phyloP scores from a whole-genome alignment of 2,329 filamentous ascomycete species.

The Remersonia thermophila region DNA sequence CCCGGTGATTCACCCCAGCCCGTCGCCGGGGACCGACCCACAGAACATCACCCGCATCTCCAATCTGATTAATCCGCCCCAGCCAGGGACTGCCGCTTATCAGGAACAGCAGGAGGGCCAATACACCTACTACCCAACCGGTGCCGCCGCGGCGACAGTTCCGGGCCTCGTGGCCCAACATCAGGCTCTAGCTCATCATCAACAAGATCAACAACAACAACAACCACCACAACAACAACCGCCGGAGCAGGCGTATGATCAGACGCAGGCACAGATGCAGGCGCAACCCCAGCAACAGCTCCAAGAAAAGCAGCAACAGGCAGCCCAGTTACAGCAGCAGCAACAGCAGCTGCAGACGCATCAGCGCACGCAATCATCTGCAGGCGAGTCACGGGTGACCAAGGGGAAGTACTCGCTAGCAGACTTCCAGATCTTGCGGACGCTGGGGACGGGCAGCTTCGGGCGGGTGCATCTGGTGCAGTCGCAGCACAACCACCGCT shows the following conservation, averaged over 20 bases:
- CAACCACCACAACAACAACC: conserved; percentile 14
- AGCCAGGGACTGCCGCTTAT: conserved; percentile 30
- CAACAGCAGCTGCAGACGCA: conserved; percentile 13
- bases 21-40: conserved; percentile 35
- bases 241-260: conserved; percentile 8
- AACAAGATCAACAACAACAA: conserved; percentile 11
- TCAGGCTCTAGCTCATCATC: conserved; percentile 17
- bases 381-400: conserved; percentile 46
- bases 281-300: conserved; percentile 18
- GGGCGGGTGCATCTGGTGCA: conserved; percentile 93
- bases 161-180: conserved; percentile 25
- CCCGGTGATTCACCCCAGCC: conserved; percentile 19
- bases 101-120: conserved; percentile 17
- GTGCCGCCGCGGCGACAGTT: conserved; percentile 17
- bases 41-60: conserved; percentile 72
- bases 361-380: conserved; percentile 9
- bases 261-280: conserved; percentile 22
- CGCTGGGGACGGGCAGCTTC: conserved; percentile 92
- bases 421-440: conserved; percentile 84
- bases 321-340: conserved; percentile 10
- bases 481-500: conserved; percentile 94
- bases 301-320: conserved; percentile 17
- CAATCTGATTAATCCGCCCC: conserved; percentile 63
- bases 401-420: conserved; percentile 93
- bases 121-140: conserved; percentile 8